Conservation (phyloP, 139 green algal genomes). For the Tetradesmus lagerheimii region DNA sequence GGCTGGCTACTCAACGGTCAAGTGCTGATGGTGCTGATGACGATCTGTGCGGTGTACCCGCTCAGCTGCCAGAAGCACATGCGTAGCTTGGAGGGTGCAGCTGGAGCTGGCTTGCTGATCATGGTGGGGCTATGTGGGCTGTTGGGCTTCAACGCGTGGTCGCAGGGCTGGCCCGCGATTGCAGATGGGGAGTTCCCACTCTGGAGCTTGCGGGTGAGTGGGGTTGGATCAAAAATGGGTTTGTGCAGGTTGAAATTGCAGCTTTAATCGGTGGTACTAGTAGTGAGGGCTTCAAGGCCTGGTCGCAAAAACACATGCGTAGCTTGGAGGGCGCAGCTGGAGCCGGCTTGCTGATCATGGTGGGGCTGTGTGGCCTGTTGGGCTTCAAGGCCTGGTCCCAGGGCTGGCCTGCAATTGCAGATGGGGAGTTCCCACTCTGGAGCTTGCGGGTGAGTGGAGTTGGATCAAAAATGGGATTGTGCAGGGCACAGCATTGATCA, state of each 20-base stretch:
- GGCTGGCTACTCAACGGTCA: constrained; percentile 11
- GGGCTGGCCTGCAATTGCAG: constrained; percentile 75
- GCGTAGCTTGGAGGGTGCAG: constrained; percentile 72
- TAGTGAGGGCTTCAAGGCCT: too few species aligned
- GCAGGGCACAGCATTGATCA: too few species aligned
- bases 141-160: constrained; percentile 39
- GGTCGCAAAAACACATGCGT: constrained; percentile 48
- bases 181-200: constrained; percentile 74
- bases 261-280: too few species aligned
- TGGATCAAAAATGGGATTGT: too few species aligned
- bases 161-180: constrained; percentile 76
- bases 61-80: constrained; percentile 50
- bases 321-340: constrained; percentile 76
- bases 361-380: constrained; percentile 64
- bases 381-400: neutral
- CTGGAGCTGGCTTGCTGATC: constrained; percentile 71
- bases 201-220: constrained; percentile 46
- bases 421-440: constrained; percentile 76
- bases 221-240: too few species aligned
- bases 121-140: constrained; percentile 67
- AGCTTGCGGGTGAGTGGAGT: constrained; percentile 42
- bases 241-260: too few species aligned
- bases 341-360: constrained; percentile 72
- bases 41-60: constrained; percentile 20
- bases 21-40: constrained; percentile 30